Evolutionary conservation across 2,329 filamentous ascomycete species (phyloP), one percentile per base, ranked within the genome.

Genomic region (Cladorrhinum sp.): DNA sequence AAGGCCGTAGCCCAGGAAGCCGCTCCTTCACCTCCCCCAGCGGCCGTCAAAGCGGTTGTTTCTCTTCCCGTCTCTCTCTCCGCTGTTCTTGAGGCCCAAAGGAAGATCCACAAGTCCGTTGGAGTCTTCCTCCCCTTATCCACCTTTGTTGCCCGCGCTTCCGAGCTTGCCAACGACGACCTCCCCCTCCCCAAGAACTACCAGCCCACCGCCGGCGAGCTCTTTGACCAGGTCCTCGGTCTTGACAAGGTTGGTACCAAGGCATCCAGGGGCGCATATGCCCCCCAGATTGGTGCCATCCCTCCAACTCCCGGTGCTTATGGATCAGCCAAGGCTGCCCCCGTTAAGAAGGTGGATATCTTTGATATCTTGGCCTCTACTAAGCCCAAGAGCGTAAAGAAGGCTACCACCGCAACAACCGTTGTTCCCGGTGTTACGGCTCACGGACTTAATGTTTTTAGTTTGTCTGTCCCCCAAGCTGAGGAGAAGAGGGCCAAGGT

Each of bases 211-310:
- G 79, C 89, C 36, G 85, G 92, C 71, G 92, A 96, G 73, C 85
- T 99, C 12, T 98, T 98, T 77, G 87, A 97, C 72, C 87, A 93
- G 69, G 81, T 98, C 13, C 83, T 99, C 7, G 93, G 93, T 9
- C 78, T 92, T 20, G 77, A 83, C 71, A 77, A 75, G 64, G 23
- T 58, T 18, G 72, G 58, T 7, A 45, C 51, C 66, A 79, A 83
- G 60, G 79, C 76, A 51, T 80, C 84, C 71, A 73, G 85, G 73
- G 77, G 92, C 78, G 65, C 80, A 78, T 82, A 96, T 83, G 73
- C 84, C 9, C 92, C 93, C 1, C 86, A 92, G 70, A 85, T 96
- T 67, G 78, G 79, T 8, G 81, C 82, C 25, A 72, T 91, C 16
- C 78, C 84, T 41, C 72, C 81, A 6, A 20, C 18, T 18, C 27